These are phyloP conservation scores for Apostasia ramifera DNA, from an alignment of 106 monocot species.

Conservation along the genomic window DNA sequence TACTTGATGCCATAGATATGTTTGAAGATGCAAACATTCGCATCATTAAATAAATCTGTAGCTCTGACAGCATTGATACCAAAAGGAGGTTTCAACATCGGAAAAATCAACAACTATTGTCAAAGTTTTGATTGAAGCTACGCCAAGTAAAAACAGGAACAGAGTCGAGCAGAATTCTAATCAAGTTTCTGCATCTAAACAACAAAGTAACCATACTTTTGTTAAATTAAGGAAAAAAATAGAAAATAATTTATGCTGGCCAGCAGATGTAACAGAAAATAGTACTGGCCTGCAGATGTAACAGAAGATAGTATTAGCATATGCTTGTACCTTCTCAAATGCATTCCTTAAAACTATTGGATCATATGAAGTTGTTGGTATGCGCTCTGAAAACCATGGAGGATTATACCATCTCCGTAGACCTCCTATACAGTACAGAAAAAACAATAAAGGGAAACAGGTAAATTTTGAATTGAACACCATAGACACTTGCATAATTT, in stretches of 20 bases:
- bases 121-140: no score
- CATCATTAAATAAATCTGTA: no score
- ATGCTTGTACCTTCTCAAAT: constrained; percentile 58
- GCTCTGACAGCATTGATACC: no score
- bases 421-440: constrained; percentile 17
- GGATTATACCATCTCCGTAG: constrained; percentile 84
- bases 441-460: neutral
- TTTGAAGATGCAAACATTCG: no score
- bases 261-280: constrained; percentile 2
- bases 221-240: neutral
- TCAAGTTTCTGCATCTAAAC: no score
- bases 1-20: no score
- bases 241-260: neutral
- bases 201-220: neutral
- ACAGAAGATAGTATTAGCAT: neutral
- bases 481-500: neutral
- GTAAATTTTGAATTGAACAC: neutral
- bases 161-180: no score
- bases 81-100: no score
- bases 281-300: neutral
- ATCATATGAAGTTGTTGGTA: constrained; percentile 75
- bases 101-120: no score
- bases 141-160: no score
- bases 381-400: constrained; percentile 67
- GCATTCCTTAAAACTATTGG: constrained; percentile 54